These are phyloP conservation scores for Inga laurina DNA, from an alignment of 306 rosid species.

Conservation along the genomic window DNA sequence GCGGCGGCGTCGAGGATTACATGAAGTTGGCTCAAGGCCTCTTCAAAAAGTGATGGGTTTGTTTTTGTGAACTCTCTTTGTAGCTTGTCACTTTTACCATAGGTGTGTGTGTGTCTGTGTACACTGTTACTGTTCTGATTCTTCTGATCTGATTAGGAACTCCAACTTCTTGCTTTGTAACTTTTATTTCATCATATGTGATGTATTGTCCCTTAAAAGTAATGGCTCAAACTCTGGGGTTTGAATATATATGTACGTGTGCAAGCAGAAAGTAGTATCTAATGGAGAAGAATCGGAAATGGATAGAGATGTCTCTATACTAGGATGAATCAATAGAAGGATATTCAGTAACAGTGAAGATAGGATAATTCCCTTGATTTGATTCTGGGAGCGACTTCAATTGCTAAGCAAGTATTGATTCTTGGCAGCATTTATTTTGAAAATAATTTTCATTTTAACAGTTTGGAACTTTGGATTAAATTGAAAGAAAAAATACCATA, in stretches of 20 bases:
- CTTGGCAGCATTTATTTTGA: neutral
- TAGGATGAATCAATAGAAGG: neutral
- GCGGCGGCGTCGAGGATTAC: neutral
- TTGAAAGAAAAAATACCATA: neutral
- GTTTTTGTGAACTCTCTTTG: neutral
- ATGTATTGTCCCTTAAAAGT: neutral
- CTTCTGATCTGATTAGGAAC: neutral
- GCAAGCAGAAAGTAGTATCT: neutral
- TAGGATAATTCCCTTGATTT: neutral
- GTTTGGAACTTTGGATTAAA: neutral
- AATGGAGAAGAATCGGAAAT: neutral
- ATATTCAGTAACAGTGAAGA: neutral
- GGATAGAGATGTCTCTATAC: neutral
- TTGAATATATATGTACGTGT: neutral
- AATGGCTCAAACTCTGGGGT: neutral
- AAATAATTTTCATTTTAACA: neutral
- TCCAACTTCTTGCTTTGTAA: neutral
- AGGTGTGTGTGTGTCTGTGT: neutral
- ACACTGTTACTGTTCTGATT: neutral
- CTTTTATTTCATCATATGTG: neutral
- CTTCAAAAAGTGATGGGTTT: slow-evolving; percentile 8
- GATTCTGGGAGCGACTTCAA: neutral
- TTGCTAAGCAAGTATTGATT: neutral
- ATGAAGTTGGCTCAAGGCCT: slow-evolving; percentile 6
- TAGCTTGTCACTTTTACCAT: neutral